These are phyloP conservation scores for Colletotrichum destructivum DNA, from an alignment of 2,329 filamentous ascomycete species.

Conservation along the genomic window DNA sequence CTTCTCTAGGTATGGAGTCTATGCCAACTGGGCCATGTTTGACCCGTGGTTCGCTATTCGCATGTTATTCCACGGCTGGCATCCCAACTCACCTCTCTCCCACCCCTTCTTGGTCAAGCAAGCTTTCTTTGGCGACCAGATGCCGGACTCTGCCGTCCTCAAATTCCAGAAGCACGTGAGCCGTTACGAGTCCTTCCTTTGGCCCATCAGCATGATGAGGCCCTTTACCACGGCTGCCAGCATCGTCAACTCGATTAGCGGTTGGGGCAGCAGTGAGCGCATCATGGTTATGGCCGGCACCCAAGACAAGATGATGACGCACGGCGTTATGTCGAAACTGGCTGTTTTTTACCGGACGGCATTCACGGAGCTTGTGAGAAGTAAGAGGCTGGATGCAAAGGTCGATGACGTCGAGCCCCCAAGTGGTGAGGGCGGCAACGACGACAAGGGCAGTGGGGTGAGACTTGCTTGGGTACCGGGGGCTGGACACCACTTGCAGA, in stretches of 20 bases:
- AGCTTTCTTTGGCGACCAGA: slow-evolving; percentile 65
- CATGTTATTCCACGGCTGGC: slow-evolving; percentile 62
- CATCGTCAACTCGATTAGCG: slow-evolving; percentile 56
- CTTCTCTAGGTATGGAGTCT: slow-evolving; percentile 53
- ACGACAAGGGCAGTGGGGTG: slow-evolving; percentile 55
- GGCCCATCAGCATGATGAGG: slow-evolving; percentile 64
- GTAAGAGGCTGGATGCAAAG: slow-evolving; percentile 50
- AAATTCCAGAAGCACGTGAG: slow-evolving; percentile 60
- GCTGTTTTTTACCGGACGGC: slow-evolving; percentile 55
- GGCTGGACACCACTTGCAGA: slow-evolving; percentile 68
- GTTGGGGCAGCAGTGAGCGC: slow-evolving; percentile 48
- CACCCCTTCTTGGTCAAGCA: slow-evolving; percentile 63
- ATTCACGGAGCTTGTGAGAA: slow-evolving; percentile 49
- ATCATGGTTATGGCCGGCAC: slow-evolving; percentile 58
- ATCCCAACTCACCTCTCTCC: slow-evolving; percentile 67
- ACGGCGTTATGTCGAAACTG: slow-evolving; percentile 54
- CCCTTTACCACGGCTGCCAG: slow-evolving; percentile 59
- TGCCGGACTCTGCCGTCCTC: slow-evolving; percentile 56
- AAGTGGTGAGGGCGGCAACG: slow-evolving; percentile 45
- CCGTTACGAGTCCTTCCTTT: slow-evolving; percentile 67
- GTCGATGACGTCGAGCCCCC: slow-evolving; percentile 36
- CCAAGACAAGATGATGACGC: slow-evolving; percentile 59
- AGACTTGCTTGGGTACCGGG: slow-evolving; percentile 58
- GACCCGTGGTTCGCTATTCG: slow-evolving; percentile 65
- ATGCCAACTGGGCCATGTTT: slow-evolving; percentile 61